phyloP scores from a whole-genome alignment of 208 protist genomes.

The Leishmania tropica region DNA sequence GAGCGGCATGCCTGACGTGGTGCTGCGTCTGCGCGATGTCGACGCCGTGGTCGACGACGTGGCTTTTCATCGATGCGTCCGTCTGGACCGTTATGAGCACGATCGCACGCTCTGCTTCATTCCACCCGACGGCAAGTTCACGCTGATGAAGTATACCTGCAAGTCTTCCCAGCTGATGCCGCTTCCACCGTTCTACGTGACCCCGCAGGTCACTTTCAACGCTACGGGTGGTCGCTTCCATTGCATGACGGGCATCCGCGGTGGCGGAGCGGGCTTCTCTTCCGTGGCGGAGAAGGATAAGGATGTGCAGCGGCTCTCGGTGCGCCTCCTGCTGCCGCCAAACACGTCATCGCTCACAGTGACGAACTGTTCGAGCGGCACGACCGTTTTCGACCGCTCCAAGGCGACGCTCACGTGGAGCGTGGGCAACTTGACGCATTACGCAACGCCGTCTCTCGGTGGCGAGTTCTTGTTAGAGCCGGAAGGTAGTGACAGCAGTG shows the following conservation, averaged over 20 bases:
- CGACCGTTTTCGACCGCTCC: constrained; percentile 70
- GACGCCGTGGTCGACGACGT: constrained; percentile 75
- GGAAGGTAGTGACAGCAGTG: not conserved
- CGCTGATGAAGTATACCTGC: constrained; percentile 83
- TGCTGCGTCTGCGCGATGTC: constrained; percentile 67
- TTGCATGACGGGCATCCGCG: constrained; percentile 86
- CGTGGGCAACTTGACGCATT: constrained; percentile 69
- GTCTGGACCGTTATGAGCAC: constrained; percentile 60
- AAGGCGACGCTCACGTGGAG: constrained; percentile 73
- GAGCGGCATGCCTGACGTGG: constrained; percentile 90
- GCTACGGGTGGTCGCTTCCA: constrained; percentile 71
- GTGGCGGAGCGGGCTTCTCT: constrained; percentile 27
- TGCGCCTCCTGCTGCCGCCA: constrained; percentile 73
- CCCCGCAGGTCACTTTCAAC: constrained; percentile 85
- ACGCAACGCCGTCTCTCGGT: constrained; percentile 62
- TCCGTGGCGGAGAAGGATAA: constrained; percentile 33
- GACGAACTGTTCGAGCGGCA: constrained; percentile 70
- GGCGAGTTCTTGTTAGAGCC: constrained; percentile 68
- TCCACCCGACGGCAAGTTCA: constrained; percentile 92
- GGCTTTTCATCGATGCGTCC: constrained; percentile 90
- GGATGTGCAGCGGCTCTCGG: constrained; percentile 67
- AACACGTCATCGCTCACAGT: constrained; percentile 62
- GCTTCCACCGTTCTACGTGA: constrained; percentile 85
- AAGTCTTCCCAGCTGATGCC: constrained; percentile 42
- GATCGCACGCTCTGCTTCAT: constrained; percentile 86